Evolutionary conservation across 2,329 filamentous ascomycete species (phyloP), one percentile per base, ranked within the genome.

Genomic region (Alternaria burnsii): DNA sequence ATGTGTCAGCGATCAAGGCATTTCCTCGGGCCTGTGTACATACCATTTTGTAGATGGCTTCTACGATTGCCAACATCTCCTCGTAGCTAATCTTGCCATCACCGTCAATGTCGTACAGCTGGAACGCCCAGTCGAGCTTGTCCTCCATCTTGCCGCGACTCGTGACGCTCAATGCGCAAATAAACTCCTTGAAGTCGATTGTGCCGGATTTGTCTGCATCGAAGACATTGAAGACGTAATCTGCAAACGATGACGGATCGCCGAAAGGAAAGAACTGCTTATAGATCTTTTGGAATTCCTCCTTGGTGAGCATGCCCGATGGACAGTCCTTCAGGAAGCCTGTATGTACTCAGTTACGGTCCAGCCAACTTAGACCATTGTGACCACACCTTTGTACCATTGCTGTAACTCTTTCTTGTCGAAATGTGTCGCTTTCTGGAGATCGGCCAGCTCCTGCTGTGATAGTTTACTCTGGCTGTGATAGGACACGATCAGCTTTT

Each of bases 1-100:
- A 26, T 3, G 18, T 55, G 63, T 77, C 46, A 78, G 71, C 42
- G 18, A 34, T 32, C 5, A 12, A 20, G 47, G 16, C 32, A 10
- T 20, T 7, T 9, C 14, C 16, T 48, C 5, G 28, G 3, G 36
- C 8, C 10, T 26, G n/a, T 4, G 11, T 36, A 32, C 74, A 24
- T 65, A 98, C 95, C 95, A 99, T 99, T 82, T 98, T 99, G 86
- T 99, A 99, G 77, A 99, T 99, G 56, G 95, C 95, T 83, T 98
- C 94, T 58, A 99, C 95, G 78, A 99, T 99, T 71, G 93, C 91
- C 69, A 99, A 85, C 95, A 99, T 99, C 84, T 99, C 95, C 56
- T 98, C 93, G 80, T 98, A 99, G 79, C 91, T 97, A 76, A 99
- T 99, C 85, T 97, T 97, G 76, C 95, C 95, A 79, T 99, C 95